Evolutionary conservation across 257 asterid species (phyloP).

Genomic region (Primulina tabacum): DNA sequence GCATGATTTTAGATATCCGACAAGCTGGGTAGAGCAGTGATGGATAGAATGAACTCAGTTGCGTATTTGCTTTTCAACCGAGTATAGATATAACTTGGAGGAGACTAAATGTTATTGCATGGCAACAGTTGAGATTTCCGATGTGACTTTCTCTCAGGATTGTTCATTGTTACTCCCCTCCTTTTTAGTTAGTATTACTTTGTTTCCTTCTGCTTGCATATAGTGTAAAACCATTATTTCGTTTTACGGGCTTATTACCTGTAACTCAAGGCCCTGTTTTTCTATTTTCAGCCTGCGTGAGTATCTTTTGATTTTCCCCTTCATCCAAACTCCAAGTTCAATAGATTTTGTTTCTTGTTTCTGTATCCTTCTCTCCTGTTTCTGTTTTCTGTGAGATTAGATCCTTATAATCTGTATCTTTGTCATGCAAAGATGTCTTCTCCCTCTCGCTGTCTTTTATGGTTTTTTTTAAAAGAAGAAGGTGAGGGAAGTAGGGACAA

Average conservation of each 20-base stretch:
- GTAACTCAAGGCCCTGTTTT: conserved; percentile 12
- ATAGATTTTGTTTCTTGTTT: conserved; percentile 14
- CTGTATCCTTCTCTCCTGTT: conserved; percentile 11
- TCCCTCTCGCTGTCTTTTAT: conserved; percentile 42
- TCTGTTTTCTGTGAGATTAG: conserved; percentile 22
- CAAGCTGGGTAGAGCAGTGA: background rate
- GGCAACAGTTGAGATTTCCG: conserved; percentile 9
- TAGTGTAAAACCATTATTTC: conserved; percentile 27
- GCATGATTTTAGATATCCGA: background rate
- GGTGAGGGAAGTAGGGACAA: conserved; percentile 44
- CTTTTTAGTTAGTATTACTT: background rate
- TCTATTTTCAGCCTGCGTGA: background rate
- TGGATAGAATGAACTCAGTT: conserved; percentile 18
- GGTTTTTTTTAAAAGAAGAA: conserved; percentile 58
- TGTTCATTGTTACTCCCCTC: conserved; percentile 22
- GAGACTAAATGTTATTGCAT: conserved; percentile 13
- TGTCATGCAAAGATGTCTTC: conserved; percentile 28
- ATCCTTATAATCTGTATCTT: conserved; percentile 27
- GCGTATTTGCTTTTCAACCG: conserved; percentile 17
- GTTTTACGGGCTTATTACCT: conserved; percentile 1
- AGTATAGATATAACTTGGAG: conserved; percentile 10
- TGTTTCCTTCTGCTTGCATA: conserved; percentile 33
- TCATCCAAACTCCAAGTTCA: background rate
- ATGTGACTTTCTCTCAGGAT: conserved; percentile 16
- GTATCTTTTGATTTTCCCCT: background rate